A percentile compares a stretch with the other conserved stretches of the same genome.
These are phyloP conservation scores for Aspergillus pseudotamarii DNA, from an alignment of 2,329 filamentous ascomycete species.

Conservation along the genomic window DNA sequence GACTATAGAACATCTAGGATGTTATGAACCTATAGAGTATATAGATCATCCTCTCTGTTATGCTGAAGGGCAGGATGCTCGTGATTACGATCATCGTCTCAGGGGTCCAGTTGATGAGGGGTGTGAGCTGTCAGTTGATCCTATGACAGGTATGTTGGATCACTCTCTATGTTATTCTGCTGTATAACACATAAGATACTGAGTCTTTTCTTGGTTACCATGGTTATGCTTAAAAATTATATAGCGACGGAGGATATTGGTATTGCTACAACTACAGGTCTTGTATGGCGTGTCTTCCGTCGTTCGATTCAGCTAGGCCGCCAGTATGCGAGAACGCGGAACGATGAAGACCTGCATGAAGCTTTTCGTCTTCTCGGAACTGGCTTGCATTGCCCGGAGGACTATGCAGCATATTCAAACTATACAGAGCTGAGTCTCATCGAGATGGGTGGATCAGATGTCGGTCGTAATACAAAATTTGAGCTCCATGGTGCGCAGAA, in stretches of 20 bases:
- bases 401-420: constrained; percentile 92
- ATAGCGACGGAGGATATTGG: constrained; percentile 80
- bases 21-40: constrained; percentile 80
- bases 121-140: constrained; percentile 77
- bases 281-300: constrained; percentile 74
- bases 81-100: constrained; percentile 77
- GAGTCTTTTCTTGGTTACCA: not conserved
- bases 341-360: constrained; percentile 81
- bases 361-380: constrained; percentile 84
- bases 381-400: constrained; percentile 86
- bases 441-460: constrained; percentile 77
- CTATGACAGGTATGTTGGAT: constrained; percentile 59
- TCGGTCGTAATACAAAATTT: constrained; percentile 73
- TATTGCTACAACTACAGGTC: constrained; percentile 79
- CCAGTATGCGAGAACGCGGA: constrained; percentile 65
- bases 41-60: constrained; percentile 83
- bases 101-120: constrained; percentile 79
- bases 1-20: constrained; percentile 75
- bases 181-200: not conserved
- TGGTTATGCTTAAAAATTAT: constrained; percentile 74
- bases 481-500: constrained; percentile 67
- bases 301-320: constrained; percentile 79
- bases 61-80: constrained; percentile 83
- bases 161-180: not conserved
- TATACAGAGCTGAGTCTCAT: constrained; percentile 86